Base-by-base conservation (phyloP, 176 grass and related monocot species). In the Poa annua region DNA sequence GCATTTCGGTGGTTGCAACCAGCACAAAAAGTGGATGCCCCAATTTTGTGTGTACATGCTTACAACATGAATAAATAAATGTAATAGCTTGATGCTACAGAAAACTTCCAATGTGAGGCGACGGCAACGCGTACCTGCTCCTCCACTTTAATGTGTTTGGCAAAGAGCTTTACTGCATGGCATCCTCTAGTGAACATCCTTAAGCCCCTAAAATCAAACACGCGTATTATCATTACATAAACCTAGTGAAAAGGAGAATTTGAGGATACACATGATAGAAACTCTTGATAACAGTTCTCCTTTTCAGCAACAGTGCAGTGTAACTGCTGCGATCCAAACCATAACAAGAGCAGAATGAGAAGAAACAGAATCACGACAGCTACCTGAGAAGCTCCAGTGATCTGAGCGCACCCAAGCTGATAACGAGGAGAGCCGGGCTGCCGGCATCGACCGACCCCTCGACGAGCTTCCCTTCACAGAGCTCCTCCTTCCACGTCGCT, bases 71-170 rank as follows among this genome's bases (percentile, higher is more conserved):
- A 17, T 19, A 88, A 14, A 88, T 17, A 38, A 51, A 32, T 81
- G 50, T 6, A 59, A 12, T 61, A 51, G 2, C 53, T 3, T 4
- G 62, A 79, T 39, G 21, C 48, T 7, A 25, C 1, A 6, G 0
- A 39, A 79, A 77, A 22, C 16, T 49, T 77, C 32, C 41, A 88
- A 9, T 56, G n/a, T 44, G 59, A 62, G 44, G 75, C 25, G 75
- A 75, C 34, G 44, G 75, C 25, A 71, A 75, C 34, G 44, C 65
- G 35, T 64, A 93, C 96, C 92, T 98, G 96, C 13, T 98, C 86
- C 84, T 98, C 96, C 83, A 91, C 90, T 86, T 95, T 98, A 83
- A 98, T 74, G 83, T 98, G 96, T 54, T 98, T 98, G 21, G 96
- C 90, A 56, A 98, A 98, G 85, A 98, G 96, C 77, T 98, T 98